Evolutionary conservation across 257 asterid genomes (phyloP), one percentile per base, ranked within the genome.

Genomic region (Solanum pimpinellifolium): DNA sequence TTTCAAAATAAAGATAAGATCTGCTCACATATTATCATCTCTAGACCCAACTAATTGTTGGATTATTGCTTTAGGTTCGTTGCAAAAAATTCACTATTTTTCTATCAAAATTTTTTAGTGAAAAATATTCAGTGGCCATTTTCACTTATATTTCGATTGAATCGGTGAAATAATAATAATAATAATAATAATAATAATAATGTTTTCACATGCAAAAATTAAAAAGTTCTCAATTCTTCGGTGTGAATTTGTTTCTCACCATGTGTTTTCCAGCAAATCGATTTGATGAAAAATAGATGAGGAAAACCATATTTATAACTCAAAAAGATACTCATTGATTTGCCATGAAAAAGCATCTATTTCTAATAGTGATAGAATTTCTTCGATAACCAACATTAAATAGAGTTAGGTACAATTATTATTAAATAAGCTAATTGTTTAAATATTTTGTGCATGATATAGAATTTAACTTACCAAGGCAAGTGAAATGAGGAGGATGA

Each of bases 71-170:
- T 2, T 52, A 52, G 62, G 3, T 52, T 6, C 1, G 4, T 6
- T 16, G 62, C 62, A 6, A 16, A 52, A 52, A 52, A 52, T 0
- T 6, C 62, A 6, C 23, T 52, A 52, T 49, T 52, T 52, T 16
- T 16, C 4, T 14, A 16, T 15, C 0, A 2, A 52, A 49, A 15
- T 0, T 0, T 52, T 52, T 16, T 23, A 16, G 2, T 6, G 0
- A 52, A 52, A 16, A 52, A 52, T 52, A 6, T 52, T 16, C 1
- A 0, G 1, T 52, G 62, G 4, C 2, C 23, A 52, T 52, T 52
- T 16, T 23, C 62, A 52, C 62, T 6, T 52, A 52, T 52, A 52
- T 52, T 16, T 52, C 0, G 9, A 52, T 52, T 16, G 62, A 52
- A 16, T 52, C 23, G 1, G 60, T 52, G 3, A 6, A 20, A 14